Percentiles rank a stretch among this genome's conserved stretches.
Evolutionary conservation across 805 yeast species (phyloP).

Genomic region (Candida pseudofarinosa): DNA sequence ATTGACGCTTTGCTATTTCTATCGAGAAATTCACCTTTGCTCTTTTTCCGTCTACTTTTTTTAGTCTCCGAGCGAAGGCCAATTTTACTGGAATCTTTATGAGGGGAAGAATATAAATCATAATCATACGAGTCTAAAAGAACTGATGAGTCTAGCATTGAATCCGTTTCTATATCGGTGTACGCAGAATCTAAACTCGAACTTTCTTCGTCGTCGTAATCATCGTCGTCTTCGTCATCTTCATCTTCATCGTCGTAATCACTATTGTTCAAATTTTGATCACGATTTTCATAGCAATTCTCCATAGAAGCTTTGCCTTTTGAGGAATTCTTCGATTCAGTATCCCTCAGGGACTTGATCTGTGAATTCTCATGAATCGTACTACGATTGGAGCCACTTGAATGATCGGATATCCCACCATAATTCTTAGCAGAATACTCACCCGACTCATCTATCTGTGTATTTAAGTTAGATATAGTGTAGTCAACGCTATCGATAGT

Average conservation of each 20-base stretch:
- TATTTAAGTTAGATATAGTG: conserved; percentile 20
- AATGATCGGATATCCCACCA: not conserved
- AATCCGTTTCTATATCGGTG: conserved; percentile 40
- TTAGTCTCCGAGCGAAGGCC: conserved; percentile 9
- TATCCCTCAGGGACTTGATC: conserved; percentile 6
- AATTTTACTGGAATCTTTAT: conserved; percentile 8
- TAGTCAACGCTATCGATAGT: conserved; percentile 19
- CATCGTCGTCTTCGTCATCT: conserved; percentile 26
- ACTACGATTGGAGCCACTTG: conserved; percentile 1
- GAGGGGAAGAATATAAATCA: conserved; percentile 14
- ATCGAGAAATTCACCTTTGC: conserved; percentile 12
- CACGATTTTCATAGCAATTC: no score
- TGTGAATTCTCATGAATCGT: conserved; percentile 8
- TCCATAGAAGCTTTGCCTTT: conserved; percentile 9
- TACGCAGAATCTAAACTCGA: conserved; percentile 39
- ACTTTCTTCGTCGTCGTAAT: conserved; percentile 21
- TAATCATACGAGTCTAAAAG: conserved; percentile 18
- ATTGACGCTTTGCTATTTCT: not conserved
- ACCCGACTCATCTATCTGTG: conserved; percentile 20
- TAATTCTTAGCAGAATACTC: conserved; percentile 7
- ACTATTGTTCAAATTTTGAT: no score
- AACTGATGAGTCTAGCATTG: conserved; percentile 27
- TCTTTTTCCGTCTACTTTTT: conserved; percentile 15
- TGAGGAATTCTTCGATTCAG: conserved; percentile 14
- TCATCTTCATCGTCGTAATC: conserved; percentile 19